Evolutionary conservation across 345 rosid species (phyloP), one percentile per base, ranked within the genome.

Genomic region (Salix suchowensis): DNA sequence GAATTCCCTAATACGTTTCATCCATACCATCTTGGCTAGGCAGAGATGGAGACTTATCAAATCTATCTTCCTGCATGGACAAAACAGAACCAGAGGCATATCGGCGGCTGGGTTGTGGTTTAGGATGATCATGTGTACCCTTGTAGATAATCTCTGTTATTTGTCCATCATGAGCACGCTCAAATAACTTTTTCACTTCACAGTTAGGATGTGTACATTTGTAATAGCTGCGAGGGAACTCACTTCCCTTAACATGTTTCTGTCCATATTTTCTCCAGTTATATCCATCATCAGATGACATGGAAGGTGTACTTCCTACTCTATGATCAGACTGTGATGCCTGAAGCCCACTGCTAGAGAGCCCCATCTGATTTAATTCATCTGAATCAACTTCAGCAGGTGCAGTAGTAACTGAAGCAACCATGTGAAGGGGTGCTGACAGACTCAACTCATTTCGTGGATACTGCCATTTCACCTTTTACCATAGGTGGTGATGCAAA

Each of bases 231-330:
- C 99, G 91, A 2, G 98, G 99, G 81, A 93, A 94, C 83, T 94
- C 96, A 85, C 99, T 89, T 84, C 99, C 99, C 80, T 96, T 96
- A 39, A 96, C 99, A 81, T 89, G 97, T 71, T 96, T 96, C 87
- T 96, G 99, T 60, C 99, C 99, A 86, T 96, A 96, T 79, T 96
- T 96, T 76, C 99, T 86, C 98, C 99, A 96, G 88, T 92, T 92
- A 84, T 92, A 96, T 80, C 99, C 99, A 87, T 96, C 99, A 77
- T 92, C 94, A 30, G 97, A 86, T 70, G 88, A 39, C 69, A 83
- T 73, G 4, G 89, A 76, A 37, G 82, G 60, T 6, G 84, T 85
- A 79, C 18, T 76, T 67, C 82, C 85, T 81, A 87, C 94, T 87
- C 83, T 87, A 37, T 85, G 86, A 76, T 93, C 98, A 82, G 85